Evolutionary conservation across 1,284 basidiomycete species (phyloP).

Genomic region (Earliella scabrosa): DNA sequence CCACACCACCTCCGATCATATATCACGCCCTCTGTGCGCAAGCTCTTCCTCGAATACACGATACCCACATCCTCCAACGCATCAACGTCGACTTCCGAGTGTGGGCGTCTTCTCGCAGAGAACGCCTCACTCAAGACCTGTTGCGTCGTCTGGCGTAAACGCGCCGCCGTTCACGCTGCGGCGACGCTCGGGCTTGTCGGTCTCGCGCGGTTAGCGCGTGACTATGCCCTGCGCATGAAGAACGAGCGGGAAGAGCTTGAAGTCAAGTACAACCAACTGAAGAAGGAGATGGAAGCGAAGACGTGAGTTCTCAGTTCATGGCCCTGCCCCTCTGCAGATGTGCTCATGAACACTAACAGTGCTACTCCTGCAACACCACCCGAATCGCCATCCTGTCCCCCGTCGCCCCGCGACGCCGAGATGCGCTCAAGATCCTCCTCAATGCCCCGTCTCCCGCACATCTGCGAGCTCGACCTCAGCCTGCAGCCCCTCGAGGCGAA

Average conservation of each 20-base stretch:
- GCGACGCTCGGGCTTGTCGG: constrained; percentile 57
- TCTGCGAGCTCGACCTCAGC: constrained; percentile 11
- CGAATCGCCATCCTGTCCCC: constrained; percentile 11
- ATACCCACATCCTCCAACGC: constrained; percentile 20
- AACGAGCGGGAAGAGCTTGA: constrained; percentile 48
- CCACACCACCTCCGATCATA: constrained; percentile 54
- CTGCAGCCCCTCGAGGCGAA: constrained; percentile 17
- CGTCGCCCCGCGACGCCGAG: constrained; percentile 18
- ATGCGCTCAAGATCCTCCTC: constrained; percentile 15
- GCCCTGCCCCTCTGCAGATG: background rate
- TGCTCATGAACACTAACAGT: constrained; percentile 3
- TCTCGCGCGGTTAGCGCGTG: constrained; percentile 50
- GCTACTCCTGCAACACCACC: constrained; percentile 12
- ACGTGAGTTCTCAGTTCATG: constrained; percentile 20
- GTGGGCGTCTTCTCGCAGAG: constrained; percentile 52
- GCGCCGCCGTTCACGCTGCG: constrained; percentile 59
- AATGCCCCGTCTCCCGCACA: constrained; percentile 11
- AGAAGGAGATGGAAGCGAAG: constrained; percentile 28
- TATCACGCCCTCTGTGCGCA: constrained; percentile 54
- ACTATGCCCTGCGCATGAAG: constrained; percentile 50
- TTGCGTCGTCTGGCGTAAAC: constrained; percentile 57
- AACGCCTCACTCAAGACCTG: constrained; percentile 51
- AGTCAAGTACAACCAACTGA: constrained; percentile 39
- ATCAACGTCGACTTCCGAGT: constrained; percentile 36
- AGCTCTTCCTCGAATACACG: constrained; percentile 47